These are phyloP conservation scores for Colletotrichum sp. DNA, from an alignment of 2,329 filamentous ascomycete species.

Conservation along the genomic window DNA sequence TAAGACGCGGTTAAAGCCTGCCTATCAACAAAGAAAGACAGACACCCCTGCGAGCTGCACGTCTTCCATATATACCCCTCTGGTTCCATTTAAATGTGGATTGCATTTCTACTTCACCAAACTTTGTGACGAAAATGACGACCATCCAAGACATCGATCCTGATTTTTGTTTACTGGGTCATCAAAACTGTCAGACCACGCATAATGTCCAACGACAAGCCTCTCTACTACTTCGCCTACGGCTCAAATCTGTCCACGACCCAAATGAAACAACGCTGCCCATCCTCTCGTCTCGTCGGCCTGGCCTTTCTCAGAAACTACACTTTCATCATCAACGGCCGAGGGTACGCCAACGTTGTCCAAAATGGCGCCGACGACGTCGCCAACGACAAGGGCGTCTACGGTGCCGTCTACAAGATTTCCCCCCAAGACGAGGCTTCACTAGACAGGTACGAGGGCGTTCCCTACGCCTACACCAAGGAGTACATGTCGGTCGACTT, in stretches of 20 bases:
- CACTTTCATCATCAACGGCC: slow-evolving; percentile 70
- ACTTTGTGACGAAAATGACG: background rate
- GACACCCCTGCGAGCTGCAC: background rate
- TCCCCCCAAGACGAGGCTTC: slow-evolving; percentile 51
- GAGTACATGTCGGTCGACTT: slow-evolving; percentile 43
- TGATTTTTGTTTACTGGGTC: background rate
- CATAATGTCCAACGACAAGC: background rate
- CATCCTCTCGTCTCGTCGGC: slow-evolving; percentile 58
- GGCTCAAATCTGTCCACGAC: slow-evolving; percentile 71
- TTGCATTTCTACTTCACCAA: background rate
- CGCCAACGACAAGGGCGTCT: slow-evolving; percentile 46
- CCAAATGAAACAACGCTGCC: slow-evolving; percentile 71
- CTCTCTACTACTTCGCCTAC: slow-evolving; percentile 70
- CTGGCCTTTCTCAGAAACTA: slow-evolving; percentile 62
- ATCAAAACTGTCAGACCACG: background rate
- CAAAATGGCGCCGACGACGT: background rate
- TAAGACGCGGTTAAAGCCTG: background rate
- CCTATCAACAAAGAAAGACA: background rate
- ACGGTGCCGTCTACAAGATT: slow-evolving; percentile 63
- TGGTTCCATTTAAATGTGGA: background rate
- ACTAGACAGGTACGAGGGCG: slow-evolving; percentile 66
- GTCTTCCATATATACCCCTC: background rate
- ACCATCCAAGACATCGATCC: background rate
- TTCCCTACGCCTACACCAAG: slow-evolving; percentile 67
- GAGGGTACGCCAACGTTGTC: slow-evolving; percentile 74